These are phyloP conservation scores for Malus hybrid DNA, from an alignment of 331 rosid genomes.

Conservation along the genomic window DNA sequence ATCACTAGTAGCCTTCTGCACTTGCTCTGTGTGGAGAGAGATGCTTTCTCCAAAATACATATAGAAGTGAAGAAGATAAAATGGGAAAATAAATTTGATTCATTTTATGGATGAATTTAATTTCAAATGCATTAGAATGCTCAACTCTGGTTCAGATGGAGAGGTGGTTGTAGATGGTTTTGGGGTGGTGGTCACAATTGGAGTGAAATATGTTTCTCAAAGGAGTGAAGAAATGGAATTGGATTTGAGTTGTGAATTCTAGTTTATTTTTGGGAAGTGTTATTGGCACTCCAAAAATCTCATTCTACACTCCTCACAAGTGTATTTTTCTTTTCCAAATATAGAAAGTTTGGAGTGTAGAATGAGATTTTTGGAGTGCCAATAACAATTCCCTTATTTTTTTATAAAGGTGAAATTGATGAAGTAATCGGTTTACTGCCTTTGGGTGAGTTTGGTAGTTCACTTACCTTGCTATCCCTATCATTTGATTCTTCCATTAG, in stretches of 20 bases:
- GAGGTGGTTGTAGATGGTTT: not conserved
- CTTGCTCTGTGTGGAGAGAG: not conserved
- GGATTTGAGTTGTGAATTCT: not conserved
- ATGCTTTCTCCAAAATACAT: not conserved
- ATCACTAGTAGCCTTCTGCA: not conserved
- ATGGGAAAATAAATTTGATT: not conserved
- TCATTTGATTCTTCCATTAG: not conserved
- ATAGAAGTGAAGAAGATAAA: not conserved
- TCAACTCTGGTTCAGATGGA: not conserved
- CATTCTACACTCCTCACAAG: no score
- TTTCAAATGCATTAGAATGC: not conserved
- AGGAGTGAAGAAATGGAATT: not conserved
- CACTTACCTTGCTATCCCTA: not conserved
- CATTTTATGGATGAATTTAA: not conserved
- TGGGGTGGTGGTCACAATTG: not conserved
- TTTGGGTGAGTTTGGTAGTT: not conserved
- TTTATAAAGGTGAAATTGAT: not conserved
- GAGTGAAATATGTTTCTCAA: not conserved
- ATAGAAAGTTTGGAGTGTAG: no score
- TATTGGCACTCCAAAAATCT: no score
- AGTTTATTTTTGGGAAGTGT: no score
- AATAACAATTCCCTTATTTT: no score
- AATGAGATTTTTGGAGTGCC: no score
- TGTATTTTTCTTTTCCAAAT: no score
- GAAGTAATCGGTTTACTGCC: not conserved